Base-by-base conservation (phyloP, 2,329 filamentous ascomycete genomes). In the Neophaeococcomyces aloes region DNA sequence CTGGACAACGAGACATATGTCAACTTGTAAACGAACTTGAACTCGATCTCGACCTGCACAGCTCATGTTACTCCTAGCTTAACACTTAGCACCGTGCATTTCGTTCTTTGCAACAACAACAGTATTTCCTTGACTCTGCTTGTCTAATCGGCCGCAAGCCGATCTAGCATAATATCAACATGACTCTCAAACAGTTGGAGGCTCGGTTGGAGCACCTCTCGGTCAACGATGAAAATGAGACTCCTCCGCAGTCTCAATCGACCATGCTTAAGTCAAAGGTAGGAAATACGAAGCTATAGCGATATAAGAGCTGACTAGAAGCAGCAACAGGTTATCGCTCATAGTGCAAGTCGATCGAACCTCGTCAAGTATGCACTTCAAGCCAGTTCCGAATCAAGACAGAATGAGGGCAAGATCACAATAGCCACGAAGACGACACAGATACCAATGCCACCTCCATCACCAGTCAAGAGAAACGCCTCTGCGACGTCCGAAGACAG, bases 201-300 rank as follows among this genome's bases (percentile, higher is more conserved):
- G 72, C 83, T 65, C 84, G 85, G 57, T 86, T 96, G 59, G 87
- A 94, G 78, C 81, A 81, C 64, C 77, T 95, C 67, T 82, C 84
- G 15, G 85, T 95, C 50, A 82, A 84, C 56, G 88, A 95, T 59
- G 88, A 94, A 65, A 93, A 89, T 59, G 81, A 86, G 47, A 65
- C 69, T 25, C 67, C 67, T 43, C 71, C 76, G 50, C 69, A 66
- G 49, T 65, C 66, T 45, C 23, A 27, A 10, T 72, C 72, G 50
- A 51, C 61, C 19, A 80, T 83, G 61, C 71, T 77, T 53, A 94
- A 93, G 66, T 65, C 77, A 49, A 94, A 94, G 79, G 87, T 89
- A 70, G 45, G 60, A 14, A 39, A 31, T 34, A 15, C 44, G 41
- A 29, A 18, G 29, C 31, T 3, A 3, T n/a, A 2, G 11, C n/a